Base-by-base conservation (phyloP, 1,284 basidiomycete species). In the Ustilago cynodontis region DNA sequence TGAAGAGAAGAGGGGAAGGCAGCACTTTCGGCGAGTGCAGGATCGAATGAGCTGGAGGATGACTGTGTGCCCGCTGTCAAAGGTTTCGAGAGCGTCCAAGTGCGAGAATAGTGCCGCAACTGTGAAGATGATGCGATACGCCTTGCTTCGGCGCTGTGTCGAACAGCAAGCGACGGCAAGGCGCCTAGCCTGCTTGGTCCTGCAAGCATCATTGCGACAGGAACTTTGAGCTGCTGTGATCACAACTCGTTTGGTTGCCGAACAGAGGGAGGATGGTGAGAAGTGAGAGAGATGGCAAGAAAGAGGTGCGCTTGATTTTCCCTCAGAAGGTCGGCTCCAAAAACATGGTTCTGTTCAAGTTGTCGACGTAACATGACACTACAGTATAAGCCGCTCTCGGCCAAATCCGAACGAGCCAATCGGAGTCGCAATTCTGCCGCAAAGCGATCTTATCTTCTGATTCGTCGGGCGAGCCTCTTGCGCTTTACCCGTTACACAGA, bases 141-240 rank as follows among this genome's bases (percentile, higher is more conserved):
- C 20, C 20, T n/a, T 13, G 37, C 16, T 47, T 52, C 43, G 7
- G 53, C 22, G 4, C n/a, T 51, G 3, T 16, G 61, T 9, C 28
- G 55, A 18, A 41, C 22, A 6, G 39, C 49, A 2, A 33, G 26
- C n/a, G 18, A 57, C 10, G 56, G 37, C n/a, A 26, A 22, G 10
- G 50, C 58, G 33, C 49, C 41, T 22, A 72, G 56, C 39, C 60
- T 59, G 49, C 70, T 72, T 3, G 70, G 64, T 1, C 64, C 64
- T n/a, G 64, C 64, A 41, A 72, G 39, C 37, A 59, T 18, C 60
- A 67, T 72, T 33, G 31, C 11, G 31, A 33, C 31, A n/a, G 31
- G 11, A 33, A 33, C 6, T 11, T 33, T 37, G 35, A 37, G 35
- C 35, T 37, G 14, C 7, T 37, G 35, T 16, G 14, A 37, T 37